phyloP scores from a whole-genome alignment of 2,329 filamentous ascomycete species.

The Davidsoniella virescens region DNA sequence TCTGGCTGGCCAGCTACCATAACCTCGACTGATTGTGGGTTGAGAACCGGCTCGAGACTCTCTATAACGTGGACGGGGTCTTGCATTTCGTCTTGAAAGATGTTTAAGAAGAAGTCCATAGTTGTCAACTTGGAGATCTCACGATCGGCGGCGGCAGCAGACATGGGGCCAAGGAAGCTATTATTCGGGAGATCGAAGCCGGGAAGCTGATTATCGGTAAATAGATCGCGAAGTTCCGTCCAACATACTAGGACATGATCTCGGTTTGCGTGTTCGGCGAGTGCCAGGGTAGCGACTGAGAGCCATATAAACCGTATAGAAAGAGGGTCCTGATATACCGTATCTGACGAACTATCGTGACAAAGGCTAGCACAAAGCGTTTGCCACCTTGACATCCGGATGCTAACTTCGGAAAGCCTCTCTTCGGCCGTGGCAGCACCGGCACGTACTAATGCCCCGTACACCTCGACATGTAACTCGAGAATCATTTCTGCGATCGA shows the following conservation, averaged over 20 bases:
- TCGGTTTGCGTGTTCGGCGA: constrained; percentile 34
- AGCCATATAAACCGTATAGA: constrained; percentile 42
- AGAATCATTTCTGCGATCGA: constrained; percentile 39
- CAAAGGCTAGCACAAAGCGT: constrained; percentile 6
- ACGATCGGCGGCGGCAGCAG: constrained; percentile 64
- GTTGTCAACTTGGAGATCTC: constrained; percentile 87
- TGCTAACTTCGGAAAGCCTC: constrained; percentile 4
- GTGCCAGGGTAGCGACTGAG: constrained; percentile 35
- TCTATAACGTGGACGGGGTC: constrained; percentile 79
- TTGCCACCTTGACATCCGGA: constrained; percentile 7
- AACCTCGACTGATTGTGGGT: constrained; percentile 43
- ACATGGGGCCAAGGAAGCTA: constrained; percentile 73
- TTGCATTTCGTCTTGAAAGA: constrained; percentile 70
- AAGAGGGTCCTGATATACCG: constrained; percentile 22
- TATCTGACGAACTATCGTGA: not conserved
- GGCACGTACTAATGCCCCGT: constrained; percentile 23
- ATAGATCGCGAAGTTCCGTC: constrained; percentile 38
- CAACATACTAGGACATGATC: constrained; percentile 43
- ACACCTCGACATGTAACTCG: constrained; percentile 45
- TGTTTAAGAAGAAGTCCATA: constrained; percentile 84
- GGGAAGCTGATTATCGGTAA: constrained; percentile 25
- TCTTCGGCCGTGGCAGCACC: constrained; percentile 7
- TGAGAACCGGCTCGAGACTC: constrained; percentile 78
- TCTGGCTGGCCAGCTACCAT: not conserved
- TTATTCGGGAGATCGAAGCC: constrained; percentile 63